phyloP scores from a whole-genome alignment of 345 rosid genomes.

The Atalantia buxifolia region DNA sequence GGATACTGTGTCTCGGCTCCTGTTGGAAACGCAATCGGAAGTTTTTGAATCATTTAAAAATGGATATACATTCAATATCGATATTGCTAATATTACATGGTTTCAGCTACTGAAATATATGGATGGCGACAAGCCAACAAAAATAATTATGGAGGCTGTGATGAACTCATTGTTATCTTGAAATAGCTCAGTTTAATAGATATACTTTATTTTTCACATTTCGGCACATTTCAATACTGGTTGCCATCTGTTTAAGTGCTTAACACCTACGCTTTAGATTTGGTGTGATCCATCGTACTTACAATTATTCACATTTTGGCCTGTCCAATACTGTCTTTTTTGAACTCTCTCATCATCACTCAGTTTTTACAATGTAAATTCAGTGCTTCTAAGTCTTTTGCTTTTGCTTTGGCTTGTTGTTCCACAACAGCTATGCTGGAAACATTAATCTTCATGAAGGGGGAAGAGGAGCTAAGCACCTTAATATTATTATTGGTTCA shows the following conservation, averaged over 20 bases:
- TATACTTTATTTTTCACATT: not conserved
- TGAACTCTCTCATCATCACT: not conserved
- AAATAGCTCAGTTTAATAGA: not conserved
- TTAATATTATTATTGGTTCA: slow-evolving; percentile 52
- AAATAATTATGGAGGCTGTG: not conserved
- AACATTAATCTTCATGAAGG: slow-evolving; percentile 54
- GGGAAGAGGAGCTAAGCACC: slow-evolving; percentile 42
- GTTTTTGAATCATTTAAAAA: not conserved
- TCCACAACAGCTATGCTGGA: slow-evolving; percentile 58
- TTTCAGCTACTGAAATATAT: not conserved
- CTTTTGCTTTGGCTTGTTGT: not conserved
- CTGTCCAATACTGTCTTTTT: not conserved
- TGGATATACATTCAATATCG: not conserved
- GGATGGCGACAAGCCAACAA: not conserved
- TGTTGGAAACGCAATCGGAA: not conserved
- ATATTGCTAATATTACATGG: not conserved
- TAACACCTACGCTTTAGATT: not conserved
- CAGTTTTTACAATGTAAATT: not conserved
- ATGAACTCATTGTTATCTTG: not conserved
- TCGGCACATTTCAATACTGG: not conserved
- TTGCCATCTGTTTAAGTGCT: not conserved
- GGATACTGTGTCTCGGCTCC: not conserved
- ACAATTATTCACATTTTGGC: not conserved
- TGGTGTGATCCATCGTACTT: not conserved
- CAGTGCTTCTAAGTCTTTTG: not conserved